Conservation (phyloP, 2,329 filamentous ascomycete genomes). For the Aspergillus glaucus region DNA sequence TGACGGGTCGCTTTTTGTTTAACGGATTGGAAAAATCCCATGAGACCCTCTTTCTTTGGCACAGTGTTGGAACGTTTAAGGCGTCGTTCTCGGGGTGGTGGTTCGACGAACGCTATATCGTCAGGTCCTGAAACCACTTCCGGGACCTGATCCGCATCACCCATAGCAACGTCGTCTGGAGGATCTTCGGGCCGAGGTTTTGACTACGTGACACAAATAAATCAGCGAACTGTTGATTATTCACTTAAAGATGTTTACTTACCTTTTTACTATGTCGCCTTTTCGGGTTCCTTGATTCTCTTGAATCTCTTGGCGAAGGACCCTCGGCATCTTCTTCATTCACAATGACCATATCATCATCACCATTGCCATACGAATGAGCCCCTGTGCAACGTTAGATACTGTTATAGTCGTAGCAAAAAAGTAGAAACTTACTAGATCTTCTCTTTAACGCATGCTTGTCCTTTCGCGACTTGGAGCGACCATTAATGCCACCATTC, state of each 20-base stretch:
- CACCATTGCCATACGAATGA: conserved; percentile 58
- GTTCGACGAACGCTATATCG: conserved; percentile 48
- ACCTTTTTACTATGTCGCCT: conserved; percentile 10
- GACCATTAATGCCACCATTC: background rate
- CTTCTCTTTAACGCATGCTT: conserved; percentile 49
- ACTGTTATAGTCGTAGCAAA: background rate
- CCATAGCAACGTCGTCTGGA: conserved; percentile 49
- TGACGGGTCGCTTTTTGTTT: conserved; percentile 24
- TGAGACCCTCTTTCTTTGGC: conserved; percentile 51
- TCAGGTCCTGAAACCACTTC: conserved; percentile 44
- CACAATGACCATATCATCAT: conserved; percentile 58
- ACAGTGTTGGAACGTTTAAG: conserved; percentile 57
- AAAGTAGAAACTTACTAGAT: conserved; percentile 21
- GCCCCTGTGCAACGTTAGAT: conserved; percentile 13
- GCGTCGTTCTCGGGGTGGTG: conserved; percentile 44
- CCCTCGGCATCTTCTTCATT: conserved; percentile 42
- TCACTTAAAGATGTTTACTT: background rate
- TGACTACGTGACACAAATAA: background rate
- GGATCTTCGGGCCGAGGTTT: conserved; percentile 22
- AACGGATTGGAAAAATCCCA: conserved; percentile 56
- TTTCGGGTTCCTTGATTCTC: conserved; percentile 26
- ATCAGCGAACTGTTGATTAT: background rate
- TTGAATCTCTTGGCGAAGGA: conserved; percentile 23
- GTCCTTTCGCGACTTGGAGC: conserved; percentile 37
- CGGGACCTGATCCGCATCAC: conserved; percentile 43